Conservation (phyloP, 2,329 filamentous ascomycete genomes). For the Aspergillus pseudoviridinutans region DNA sequence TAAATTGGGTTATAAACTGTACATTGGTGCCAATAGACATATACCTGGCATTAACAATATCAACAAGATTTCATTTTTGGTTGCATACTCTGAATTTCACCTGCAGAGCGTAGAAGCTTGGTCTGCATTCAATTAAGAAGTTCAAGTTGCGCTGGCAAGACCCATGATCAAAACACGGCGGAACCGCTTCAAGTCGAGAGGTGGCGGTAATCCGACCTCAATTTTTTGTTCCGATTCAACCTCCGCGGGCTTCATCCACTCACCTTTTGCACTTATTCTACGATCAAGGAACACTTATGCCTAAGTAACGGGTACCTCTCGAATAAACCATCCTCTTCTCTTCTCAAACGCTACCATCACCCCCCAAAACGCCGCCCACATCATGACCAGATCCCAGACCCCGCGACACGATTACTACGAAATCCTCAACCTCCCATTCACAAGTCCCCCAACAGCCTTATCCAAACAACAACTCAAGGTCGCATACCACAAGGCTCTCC, state of each 20-base stretch:
- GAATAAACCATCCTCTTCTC: neutral
- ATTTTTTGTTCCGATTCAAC: neutral
- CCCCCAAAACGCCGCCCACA: neutral
- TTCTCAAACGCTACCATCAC: neutral
- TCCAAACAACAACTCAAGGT: slow-evolving; percentile 46
- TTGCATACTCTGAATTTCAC: neutral
- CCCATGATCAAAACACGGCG: neutral
- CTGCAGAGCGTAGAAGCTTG: too few relatives aligned
- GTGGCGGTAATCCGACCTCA: neutral
- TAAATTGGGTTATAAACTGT: neutral
- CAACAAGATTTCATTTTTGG: neutral
- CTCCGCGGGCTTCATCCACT: neutral
- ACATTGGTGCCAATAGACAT: neutral
- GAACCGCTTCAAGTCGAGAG: neutral
- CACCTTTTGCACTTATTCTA: neutral
- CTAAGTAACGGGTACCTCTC: neutral
- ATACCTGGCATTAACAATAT: neutral
- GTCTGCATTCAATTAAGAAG: neutral
- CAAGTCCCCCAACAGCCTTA: slow-evolving; percentile 19
- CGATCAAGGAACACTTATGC: neutral
- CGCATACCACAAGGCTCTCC: slow-evolving; percentile 56
- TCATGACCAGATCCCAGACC: slow-evolving; percentile 14
- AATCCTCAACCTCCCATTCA: slow-evolving; percentile 37
- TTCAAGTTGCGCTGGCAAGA: neutral
- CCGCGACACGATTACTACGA: slow-evolving; percentile 32